Evolutionary conservation across 352 stramenopile genomes (phyloP), one percentile per base, ranked within the genome.

Genomic region (Globisporangium recalcitrans): DNA sequence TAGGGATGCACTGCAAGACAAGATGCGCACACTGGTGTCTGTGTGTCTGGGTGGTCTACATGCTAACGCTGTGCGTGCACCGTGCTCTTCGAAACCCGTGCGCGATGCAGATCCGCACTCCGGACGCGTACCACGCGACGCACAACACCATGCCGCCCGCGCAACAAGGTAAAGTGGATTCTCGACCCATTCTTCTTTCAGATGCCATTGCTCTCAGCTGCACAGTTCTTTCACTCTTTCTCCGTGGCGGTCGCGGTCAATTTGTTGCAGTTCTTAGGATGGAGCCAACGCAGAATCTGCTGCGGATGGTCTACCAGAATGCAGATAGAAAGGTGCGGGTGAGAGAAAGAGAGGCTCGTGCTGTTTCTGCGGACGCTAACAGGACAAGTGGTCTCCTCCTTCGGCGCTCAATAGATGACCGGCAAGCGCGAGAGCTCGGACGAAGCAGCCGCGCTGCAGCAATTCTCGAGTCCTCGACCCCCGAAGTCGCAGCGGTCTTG

Each of bases 281-380:
- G 65, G 65, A 72, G 14, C 67, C 78, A 6, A 79, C 69, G 5
- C 74, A 84, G 49, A 70, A 32, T 51, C 26, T 80, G 16, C 67
- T 88, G 26, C 76, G 73, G 14, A 63, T 73, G 27, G 63, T 77
- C 7, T 87, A 88, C 42, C 82, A 86, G 60, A 70, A 64, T 48
- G 38, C 64, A n/a, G 80, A 90, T 51, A 68, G 55, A n/a, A 88
- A 90, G 73, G 84, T 91, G n/a, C n/a, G n/a, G n/a, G n/a, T n/a
- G n/a, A n/a, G 64, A 21, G 16, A 3, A 21, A 31, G 27, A 31
- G 27, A 31, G 10, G 67, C 26, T 40, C 11, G 46, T 57, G 47
- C 51, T 57, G n/a, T 51, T 38, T 29, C 4, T 65, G 10, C 9
- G 32, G 9, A 38, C 14, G 32, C 10, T 38, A 38, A 38, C 32